These are phyloP conservation scores for Rhizoclosmatium globosum DNA, from an alignment of 192 early-diverging fungal species.

Conservation along the genomic window DNA sequence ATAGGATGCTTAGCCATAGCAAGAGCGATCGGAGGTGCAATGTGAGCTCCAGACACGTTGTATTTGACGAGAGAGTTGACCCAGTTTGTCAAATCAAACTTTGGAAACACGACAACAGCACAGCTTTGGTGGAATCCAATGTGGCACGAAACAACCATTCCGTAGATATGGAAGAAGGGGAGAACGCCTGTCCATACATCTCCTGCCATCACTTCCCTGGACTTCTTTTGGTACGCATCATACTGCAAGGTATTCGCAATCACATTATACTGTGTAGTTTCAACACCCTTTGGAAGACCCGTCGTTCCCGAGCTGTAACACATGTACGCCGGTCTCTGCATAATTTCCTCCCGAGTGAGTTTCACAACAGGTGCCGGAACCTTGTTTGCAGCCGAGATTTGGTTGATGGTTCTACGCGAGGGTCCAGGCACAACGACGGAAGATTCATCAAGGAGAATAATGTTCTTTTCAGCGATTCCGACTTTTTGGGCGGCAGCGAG, in stretches of 20 bases:
- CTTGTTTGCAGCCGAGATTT: constrained; percentile 14
- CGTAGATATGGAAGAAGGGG: constrained; percentile 57
- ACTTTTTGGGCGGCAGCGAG: constrained; percentile 38
- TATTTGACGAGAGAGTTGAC: constrained; percentile 71
- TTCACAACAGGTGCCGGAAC: constrained; percentile 18
- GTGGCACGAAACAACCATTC: constrained; percentile 44
- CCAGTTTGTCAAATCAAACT: constrained; percentile 73
- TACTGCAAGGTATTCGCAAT: constrained; percentile 77
- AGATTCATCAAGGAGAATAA: constrained; percentile 42
- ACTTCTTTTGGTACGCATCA: constrained; percentile 50
- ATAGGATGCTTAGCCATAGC: constrained; percentile 76
- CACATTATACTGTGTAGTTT: constrained; percentile 82
- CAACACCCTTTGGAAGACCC: constrained; percentile 75
- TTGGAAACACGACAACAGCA: constrained; percentile 75
- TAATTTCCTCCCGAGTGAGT: constrained; percentile 50
- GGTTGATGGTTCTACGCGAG: constrained; percentile 16
- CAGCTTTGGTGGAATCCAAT: constrained; percentile 52
- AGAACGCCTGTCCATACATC: constrained; percentile 62
- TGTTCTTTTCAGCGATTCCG: constrained; percentile 39
- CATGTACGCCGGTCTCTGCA: constrained; percentile 62
- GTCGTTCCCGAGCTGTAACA: constrained; percentile 81
- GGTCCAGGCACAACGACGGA: constrained; percentile 32
- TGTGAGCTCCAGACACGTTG: constrained; percentile 55
- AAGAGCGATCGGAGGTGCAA: constrained; percentile 74
- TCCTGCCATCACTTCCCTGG: constrained; percentile 9